These are phyloP conservation scores for Curvularia sp. DNA, from an alignment of 2,329 filamentous ascomycete genomes.

Conservation along the genomic window DNA sequence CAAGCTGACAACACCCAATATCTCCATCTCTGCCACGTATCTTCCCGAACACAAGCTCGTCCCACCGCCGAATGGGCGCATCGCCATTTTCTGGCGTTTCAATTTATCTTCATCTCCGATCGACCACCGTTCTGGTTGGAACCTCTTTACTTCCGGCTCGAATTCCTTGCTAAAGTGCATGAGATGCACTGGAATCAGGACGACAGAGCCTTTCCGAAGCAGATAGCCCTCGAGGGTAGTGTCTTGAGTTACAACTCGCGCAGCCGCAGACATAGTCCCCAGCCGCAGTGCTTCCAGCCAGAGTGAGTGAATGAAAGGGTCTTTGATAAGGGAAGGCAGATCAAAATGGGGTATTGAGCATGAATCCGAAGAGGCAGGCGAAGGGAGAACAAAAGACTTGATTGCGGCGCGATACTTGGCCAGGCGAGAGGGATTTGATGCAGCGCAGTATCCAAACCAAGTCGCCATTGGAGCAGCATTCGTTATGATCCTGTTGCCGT, in stretches of 20 bases:
- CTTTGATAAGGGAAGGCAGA: neutral
- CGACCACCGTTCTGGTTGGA: slow-evolving; percentile 1
- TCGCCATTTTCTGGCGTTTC: slow-evolving; percentile 1
- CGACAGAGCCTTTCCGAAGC: neutral
- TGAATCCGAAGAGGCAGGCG: neutral
- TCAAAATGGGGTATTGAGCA: neutral
- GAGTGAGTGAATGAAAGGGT: neutral
- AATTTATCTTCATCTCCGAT: neutral
- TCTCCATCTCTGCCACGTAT: slow-evolving; percentile 5
- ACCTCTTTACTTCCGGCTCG: neutral
- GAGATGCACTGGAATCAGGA: slow-evolving; percentile 1
- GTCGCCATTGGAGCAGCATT: slow-evolving; percentile 5
- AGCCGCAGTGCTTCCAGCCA: slow-evolving; percentile 1
- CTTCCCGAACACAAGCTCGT: slow-evolving; percentile 4
- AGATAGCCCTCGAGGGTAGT: neutral
- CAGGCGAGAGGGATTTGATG: neutral
- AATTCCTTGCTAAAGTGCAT: slow-evolving; percentile 3
- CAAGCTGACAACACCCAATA: slow-evolving; percentile 1
- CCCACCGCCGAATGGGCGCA: slow-evolving; percentile 1
- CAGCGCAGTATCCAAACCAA: slow-evolving; percentile 5
- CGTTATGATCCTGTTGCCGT: neutral
- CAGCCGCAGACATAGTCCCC: slow-evolving; percentile 3
- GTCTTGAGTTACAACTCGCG: slow-evolving; percentile 2
- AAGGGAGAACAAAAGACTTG: neutral
- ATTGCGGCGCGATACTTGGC: neutral